phyloP scores from a whole-genome alignment of 208 protist species.

The Trypanosoma cruzi region DNA sequence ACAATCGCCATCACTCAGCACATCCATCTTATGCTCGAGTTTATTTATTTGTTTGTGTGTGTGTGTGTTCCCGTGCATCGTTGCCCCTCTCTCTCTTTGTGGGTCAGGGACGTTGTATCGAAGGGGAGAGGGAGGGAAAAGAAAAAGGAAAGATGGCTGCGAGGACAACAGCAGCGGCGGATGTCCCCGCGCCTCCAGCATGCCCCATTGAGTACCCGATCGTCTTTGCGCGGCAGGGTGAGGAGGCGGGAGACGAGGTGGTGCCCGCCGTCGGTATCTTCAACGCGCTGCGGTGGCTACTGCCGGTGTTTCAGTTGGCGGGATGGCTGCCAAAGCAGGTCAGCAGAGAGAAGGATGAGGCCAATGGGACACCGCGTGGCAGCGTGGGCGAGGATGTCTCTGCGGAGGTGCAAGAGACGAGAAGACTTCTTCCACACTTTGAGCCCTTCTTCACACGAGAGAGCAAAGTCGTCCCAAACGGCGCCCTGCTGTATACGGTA shows the following conservation, averaged over 20 bases:
- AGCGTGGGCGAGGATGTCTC: neutral
- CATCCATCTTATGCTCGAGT: too few relatives aligned
- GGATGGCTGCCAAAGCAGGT: slow-evolving; percentile 36
- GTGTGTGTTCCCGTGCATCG: neutral
- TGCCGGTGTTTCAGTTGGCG: slow-evolving; percentile 58
- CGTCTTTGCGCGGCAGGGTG: slow-evolving; percentile 18
- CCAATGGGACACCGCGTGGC: neutral
- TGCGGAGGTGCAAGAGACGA: slow-evolving; percentile 6
- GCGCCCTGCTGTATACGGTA: slow-evolving; percentile 52
- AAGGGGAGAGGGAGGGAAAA: neutral
- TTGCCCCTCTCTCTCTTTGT: too few relatives aligned
- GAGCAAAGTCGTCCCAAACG: slow-evolving; percentile 53
- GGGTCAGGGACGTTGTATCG: too few relatives aligned
- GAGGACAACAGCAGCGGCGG: too few relatives aligned
- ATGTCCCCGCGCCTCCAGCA: neutral
- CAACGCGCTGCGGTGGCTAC: slow-evolving; percentile 51
- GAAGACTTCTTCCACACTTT: slow-evolving; percentile 46
- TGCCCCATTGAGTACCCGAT: slow-evolving; percentile 43
- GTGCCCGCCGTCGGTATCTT: slow-evolving; percentile 44
- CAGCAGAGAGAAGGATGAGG: neutral
- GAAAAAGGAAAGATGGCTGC: neutral
- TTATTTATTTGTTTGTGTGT: neutral
- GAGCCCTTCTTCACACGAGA: slow-evolving; percentile 53
- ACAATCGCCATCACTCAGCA: too few relatives aligned
- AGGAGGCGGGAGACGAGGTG: slow-evolving; percentile 2